phyloP scores from a whole-genome alignment of 257 asterid genomes.

The Gentiana dahurica region DNA sequence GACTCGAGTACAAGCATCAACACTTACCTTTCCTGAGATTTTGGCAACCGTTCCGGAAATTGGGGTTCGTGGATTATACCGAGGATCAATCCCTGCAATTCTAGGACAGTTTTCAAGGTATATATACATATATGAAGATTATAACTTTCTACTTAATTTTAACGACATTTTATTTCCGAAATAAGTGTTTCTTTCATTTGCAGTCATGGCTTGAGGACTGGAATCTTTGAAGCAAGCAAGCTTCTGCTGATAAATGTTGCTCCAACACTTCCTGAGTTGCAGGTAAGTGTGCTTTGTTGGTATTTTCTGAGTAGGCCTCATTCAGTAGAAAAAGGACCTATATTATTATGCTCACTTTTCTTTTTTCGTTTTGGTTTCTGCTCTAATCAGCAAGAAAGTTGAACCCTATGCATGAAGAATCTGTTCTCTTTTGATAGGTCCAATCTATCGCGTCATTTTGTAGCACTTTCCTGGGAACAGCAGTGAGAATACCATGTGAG shows the following conservation, averaged over 20 bases:
- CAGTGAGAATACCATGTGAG: constrained; percentile 85
- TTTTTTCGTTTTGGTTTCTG: too few relatives aligned
- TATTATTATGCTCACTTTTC: too few relatives aligned
- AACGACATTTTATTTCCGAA: not conserved
- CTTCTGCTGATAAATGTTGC: constrained; percentile 81
- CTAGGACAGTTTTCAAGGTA: constrained; percentile 96
- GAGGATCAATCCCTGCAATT: constrained; percentile 96
- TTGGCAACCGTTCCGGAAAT: constrained; percentile 77
- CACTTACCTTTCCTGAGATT: constrained; percentile 77
- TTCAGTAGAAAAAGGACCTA: too few relatives aligned
- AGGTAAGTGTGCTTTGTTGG: constrained; percentile 31
- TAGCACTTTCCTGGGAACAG: constrained; percentile 86
- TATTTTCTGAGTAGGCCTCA: too few relatives aligned
- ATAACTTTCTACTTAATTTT: not conserved
- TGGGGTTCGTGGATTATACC: constrained; percentile 75
- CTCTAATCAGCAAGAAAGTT: too few relatives aligned
- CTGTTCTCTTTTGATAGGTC: constrained; percentile 6
- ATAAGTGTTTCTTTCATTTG: constrained; percentile 10
- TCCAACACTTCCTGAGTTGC: constrained; percentile 86
- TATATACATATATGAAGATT: constrained; percentile 2
- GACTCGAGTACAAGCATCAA: constrained; percentile 97
- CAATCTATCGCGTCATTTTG: constrained; percentile 35
- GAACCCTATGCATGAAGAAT: too few relatives aligned
- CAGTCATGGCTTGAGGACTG: constrained; percentile 98
- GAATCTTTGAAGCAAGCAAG: constrained; percentile 92